Evolutionary conservation across 2,329 filamentous ascomycete genomes (phyloP), one percentile per base, ranked within the genome.

Genomic region (Fusarium lateritium): DNA sequence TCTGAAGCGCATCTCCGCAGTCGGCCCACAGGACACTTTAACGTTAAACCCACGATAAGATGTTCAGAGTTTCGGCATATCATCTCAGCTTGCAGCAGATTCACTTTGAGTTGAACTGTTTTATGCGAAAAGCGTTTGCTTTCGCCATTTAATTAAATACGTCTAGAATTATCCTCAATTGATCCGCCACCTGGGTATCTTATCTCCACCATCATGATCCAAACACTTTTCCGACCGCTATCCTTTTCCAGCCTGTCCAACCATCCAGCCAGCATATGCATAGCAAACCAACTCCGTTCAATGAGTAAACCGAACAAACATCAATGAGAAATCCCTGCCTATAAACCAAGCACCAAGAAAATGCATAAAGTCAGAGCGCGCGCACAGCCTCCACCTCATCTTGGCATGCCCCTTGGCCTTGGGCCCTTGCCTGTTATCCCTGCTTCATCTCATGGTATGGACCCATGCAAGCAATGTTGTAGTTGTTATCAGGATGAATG

Each of bases 171-270:
- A 36, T 36, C 17, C 33, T 34, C 34, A 36, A 36, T 36, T 15
- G 14, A 21, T 11, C 56, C 50, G 40, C 56, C 55, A 28, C 45
- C 14, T 28, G 60, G 60, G 60, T 63, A 62, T 63, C 45, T 51
- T 34, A 47, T 47, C 56, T 47, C 1, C n/a, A 53, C 39, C 21
- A 62, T 62, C 60, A 47, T 47, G 45, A 45, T 45, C 26, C 42
- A 56, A 63, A 43, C 60, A 63, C 61, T 64, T 65, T 65, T 65
- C 62, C 62, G 36, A 52, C 52, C 58, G 42, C 40, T 47, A 40
- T 47, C 39, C 51, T 45, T 54, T 39, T 39, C 51, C 28, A 31
- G 10, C 28, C 28, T 10, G 28, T 13, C 28, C 28, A 13, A 36
- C 51, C 45, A 39, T 54, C 51, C 40, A 19, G 14, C 34, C 14